phyloP scores from a whole-genome alignment of 352 stramenopile species.

The Paralagenidium karlingii region DNA sequence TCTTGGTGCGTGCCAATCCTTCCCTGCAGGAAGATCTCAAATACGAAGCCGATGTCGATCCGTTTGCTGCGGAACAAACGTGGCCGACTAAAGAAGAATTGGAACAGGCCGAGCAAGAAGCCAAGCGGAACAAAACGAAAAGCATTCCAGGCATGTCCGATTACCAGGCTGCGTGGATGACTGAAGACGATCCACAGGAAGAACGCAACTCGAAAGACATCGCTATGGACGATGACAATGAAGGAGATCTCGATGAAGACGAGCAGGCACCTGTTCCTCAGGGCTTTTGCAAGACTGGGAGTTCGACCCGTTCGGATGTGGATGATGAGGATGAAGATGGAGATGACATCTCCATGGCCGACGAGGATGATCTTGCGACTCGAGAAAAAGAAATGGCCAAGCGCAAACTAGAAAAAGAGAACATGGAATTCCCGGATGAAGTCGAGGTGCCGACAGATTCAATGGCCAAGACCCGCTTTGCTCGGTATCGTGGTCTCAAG shows the following conservation, averaged over 20 bases:
- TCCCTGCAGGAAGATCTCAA: conserved; percentile 67
- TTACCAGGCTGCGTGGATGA: conserved; percentile 93
- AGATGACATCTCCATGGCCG: conserved; percentile 66
- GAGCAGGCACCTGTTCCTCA: conserved; percentile 48
- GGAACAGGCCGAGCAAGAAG: conserved; percentile 62
- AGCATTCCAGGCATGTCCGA: conserved; percentile 67
- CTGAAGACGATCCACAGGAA: conserved; percentile 27
- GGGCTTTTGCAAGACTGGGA: conserved; percentile 42
- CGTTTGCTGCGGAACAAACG: conserved; percentile 96
- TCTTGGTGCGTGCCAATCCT: conserved; percentile 54
- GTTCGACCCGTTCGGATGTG: conserved; percentile 26
- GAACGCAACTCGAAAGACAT: conserved; percentile 34
- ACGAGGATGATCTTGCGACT: conserved; percentile 50
- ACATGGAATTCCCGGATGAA: conserved; percentile 95
- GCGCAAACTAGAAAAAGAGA: conserved; percentile 82
- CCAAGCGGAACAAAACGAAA: conserved; percentile 43
- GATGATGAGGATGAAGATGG: conserved; percentile 44
- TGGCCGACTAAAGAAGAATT: conserved; percentile 94
- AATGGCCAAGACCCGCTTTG: conserved; percentile 56
- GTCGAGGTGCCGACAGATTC: conserved; percentile 60
- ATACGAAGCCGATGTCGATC: conserved; percentile 86
- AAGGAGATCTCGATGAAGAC: conserved; percentile 29
- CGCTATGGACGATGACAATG: conserved; percentile 43
- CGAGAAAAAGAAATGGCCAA: conserved; percentile 35
- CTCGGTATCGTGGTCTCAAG: conserved; percentile 93